phyloP scores from a whole-genome alignment of 208 protist species.

The Angomonas deanei region DNA sequence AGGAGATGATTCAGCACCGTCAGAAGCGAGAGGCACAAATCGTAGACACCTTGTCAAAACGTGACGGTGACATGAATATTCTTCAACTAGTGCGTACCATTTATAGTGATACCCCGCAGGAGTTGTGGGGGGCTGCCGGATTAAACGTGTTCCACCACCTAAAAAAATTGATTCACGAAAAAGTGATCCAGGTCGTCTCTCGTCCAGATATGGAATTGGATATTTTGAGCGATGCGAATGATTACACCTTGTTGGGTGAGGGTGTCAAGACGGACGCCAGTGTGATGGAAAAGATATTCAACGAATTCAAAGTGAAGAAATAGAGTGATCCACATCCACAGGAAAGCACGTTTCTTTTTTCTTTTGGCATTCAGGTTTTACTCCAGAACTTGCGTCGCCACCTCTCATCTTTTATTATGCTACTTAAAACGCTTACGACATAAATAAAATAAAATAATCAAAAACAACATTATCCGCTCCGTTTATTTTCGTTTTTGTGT shows the following conservation, averaged over 20 bases:
- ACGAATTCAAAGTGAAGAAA: slow-evolving; percentile 21
- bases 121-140: slow-evolving; percentile 36
- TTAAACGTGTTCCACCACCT: slow-evolving; percentile 61
- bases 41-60: slow-evolving; percentile 21
- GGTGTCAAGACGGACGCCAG: slow-evolving; percentile 15
- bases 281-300: slow-evolving; percentile 24
- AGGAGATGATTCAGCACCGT: slow-evolving; percentile 55
- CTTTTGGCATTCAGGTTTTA: too few species aligned
- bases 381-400: too few species aligned
- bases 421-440: too few species aligned
- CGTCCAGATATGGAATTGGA: slow-evolving; percentile 11
- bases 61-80: slow-evolving; percentile 18
- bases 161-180: slow-evolving; percentile 48
- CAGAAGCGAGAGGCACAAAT: slow-evolving; percentile 52
- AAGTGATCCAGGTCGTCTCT: slow-evolving; percentile 20
- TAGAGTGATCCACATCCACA: too few species aligned
- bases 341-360: too few species aligned
- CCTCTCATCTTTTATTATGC: too few species aligned
- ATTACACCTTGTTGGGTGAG: slow-evolving; percentile 44
- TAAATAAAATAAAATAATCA: too few species aligned
- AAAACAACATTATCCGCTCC: too few species aligned
- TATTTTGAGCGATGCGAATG: slow-evolving; percentile 28
- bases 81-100: slow-evolving; percentile 33
- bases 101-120: slow-evolving; percentile 35
- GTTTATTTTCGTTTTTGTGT: slow-evolving; percentile 2